A percentile compares a stretch with the other conserved stretches of the same genome.
These are phyloP conservation scores for Synchytrium microbalum DNA, from an alignment of 371 early-diverging fungal genomes.

Conservation along the genomic window DNA sequence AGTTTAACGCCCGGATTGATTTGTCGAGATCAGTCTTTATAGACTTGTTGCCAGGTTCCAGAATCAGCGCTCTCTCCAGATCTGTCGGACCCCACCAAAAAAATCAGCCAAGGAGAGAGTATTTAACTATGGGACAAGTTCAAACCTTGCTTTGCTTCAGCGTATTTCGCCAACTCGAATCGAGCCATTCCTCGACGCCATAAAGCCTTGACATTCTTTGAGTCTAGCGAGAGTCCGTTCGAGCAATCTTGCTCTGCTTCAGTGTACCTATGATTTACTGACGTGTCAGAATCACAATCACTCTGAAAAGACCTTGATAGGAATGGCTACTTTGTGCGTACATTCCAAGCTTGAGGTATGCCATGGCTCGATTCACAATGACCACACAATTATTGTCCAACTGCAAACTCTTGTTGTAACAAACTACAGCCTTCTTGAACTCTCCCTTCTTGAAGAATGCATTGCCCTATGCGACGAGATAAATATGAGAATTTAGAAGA, in stretches of 20 bases:
- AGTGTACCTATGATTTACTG: conserved; percentile 36
- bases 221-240: conserved; percentile 50
- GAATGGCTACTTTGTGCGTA: conserved; percentile 22
- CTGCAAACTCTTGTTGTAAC: conserved; percentile 62
- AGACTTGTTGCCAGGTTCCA: conserved; percentile 63
- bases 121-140: no score
- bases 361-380: conserved; percentile 78
- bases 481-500: conserved; percentile 3
- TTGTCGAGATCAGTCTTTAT: conserved; percentile 51
- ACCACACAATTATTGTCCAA: conserved; percentile 59
- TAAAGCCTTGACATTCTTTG: conserved; percentile 69
- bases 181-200: conserved; percentile 74
- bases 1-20: conserved; percentile 1
- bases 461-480: conserved; percentile 54
- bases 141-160: conserved; percentile 53
- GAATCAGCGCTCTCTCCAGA: conserved; percentile 47
- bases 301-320: neutral
- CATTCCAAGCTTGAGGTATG: conserved; percentile 62
- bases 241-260: conserved; percentile 70
- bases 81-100: conserved; percentile 35
- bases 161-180: conserved; percentile 43
- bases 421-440: conserved; percentile 53
- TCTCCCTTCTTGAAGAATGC: conserved; percentile 62
- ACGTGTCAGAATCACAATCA: conserved; percentile 3
- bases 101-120: no score